Base-by-base conservation (phyloP, 177 flowering plant genomes). In the Vitis hybrid region DNA sequence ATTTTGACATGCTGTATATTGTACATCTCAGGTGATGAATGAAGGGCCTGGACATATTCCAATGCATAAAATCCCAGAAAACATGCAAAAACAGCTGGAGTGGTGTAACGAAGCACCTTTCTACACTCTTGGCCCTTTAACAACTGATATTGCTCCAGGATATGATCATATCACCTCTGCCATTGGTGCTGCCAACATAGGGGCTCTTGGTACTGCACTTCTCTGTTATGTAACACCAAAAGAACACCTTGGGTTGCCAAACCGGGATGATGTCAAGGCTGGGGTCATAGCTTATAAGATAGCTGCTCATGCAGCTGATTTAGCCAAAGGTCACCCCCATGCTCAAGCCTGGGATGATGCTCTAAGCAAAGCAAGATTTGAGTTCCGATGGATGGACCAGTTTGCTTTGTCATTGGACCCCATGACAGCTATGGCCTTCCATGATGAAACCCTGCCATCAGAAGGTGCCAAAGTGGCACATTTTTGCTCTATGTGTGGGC, bases 261-360 rank as follows among this genome's bases (percentile, higher is more conserved):
- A 96, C 56, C 73, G 98, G 70, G 99, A 96, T 79, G 99, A 96
- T 76, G 99, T 96, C 56, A 96, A 96, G 81, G 84, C 98, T 72
- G 99, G 99, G 6, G 99, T 96, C 11, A 96, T 96, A 77, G 87
- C 99, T 60, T 96, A 96, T 65, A 94, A 94, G 85, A 94, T 96
- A 59, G 97, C 99, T 70, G 99, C 99, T 56, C 99, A 96, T 85
- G 99, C 99, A 5, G 99, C 99, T 74, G 99, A 96, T 79, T 74
- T 96, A 74, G 98, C 99, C 30, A 96, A 96, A 73, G 65, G 84
- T 62, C 99, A 96, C 68, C 99, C 98, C 56, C 87, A 78, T 80
- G 97, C 99, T 78, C 99, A 96, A 75, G 92, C 86, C 4, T 92
- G 99, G 97, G 99, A 96, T 80, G 97, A 96, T 83, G 94, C 99